Evolutionary conservation across 768 basidiomycete species (phyloP), one percentile per base, ranked within the genome.

Genomic region (Gloeostereum incarnatum): DNA sequence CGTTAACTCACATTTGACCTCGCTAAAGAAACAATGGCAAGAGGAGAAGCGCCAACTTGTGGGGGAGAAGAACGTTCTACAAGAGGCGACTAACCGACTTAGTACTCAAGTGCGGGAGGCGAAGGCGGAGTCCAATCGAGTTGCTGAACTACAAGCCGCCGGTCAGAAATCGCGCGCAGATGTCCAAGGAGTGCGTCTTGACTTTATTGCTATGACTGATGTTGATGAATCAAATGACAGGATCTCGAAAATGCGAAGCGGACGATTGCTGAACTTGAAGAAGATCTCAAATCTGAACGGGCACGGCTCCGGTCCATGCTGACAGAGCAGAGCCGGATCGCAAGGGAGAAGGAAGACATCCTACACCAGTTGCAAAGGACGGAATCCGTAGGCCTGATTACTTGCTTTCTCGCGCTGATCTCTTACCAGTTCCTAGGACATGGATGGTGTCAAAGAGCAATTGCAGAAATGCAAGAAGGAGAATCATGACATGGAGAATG

Each of bases 401-500:
- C 7, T 19, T 39, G 20, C n/a, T 17, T 31, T 33, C 14, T 29
- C 47, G 20, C 32, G 36, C 44, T 31, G 49, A 43, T 30, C n/a
- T n/a, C n/a, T n/a, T n/a, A 9, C 4, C 19, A 14, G n/a, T 5
- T 36, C 20, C 17, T 47, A 89, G 85, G 85, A 87, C 49, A 86
- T 90, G 73, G 75, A 81, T 18, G 82, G 81, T 36, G 73, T 90
- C 30, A 79, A 75, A 45, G 56, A 68, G 9, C 78, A 90, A 23
- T 55, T 89, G 5, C 73, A 79, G 31, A 68, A 66, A 39, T 62
- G 75, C 56, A 90, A 86, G 57, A 73, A 76, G 41, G 80, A 86
- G 49, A 89, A 81, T 45, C 68, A 75, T 18, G 73, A 75, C 14
- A 63, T 91, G 19, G 86, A 89, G 54, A 66, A 62, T 34, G 85